Percentiles rank a stretch among this genome's conserved stretches.
Evolutionary conservation across 305 asterid genomes (phyloP).

Genomic region (Salvia sclarea): DNA sequence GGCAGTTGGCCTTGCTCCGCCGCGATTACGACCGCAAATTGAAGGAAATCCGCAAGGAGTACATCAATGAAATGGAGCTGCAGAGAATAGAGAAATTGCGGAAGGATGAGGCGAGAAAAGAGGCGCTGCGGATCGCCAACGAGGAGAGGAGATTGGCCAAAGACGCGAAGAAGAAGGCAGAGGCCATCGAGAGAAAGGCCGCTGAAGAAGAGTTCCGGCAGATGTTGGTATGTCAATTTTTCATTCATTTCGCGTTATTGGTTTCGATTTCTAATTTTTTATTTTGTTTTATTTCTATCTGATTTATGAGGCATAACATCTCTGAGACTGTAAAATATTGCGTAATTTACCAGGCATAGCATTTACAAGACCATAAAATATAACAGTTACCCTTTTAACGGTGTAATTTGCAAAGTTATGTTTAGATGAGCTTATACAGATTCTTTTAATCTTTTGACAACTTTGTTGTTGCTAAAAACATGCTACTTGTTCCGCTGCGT

Average conservation of each 20-base stretch:
- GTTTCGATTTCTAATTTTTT: background rate
- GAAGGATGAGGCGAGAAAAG: conserved; percentile 67
- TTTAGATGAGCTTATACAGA: background rate
- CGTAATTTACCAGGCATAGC: background rate
- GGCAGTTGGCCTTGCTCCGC: conserved; percentile 59
- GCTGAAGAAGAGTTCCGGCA: conserved; percentile 64
- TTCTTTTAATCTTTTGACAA: background rate
- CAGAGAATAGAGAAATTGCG: conserved; percentile 64
- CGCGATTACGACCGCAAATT: conserved; percentile 69
- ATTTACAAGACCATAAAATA: background rate
- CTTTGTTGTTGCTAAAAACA: background rate
- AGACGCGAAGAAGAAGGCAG: conserved; percentile 75
- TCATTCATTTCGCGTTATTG: background rate
- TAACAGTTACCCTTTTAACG: background rate
- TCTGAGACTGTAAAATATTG: background rate
- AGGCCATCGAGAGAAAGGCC: conserved; percentile 66
- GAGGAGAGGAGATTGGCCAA: conserved; percentile 70
- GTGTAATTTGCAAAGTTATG: background rate
- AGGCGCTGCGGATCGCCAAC: conserved; percentile 69
- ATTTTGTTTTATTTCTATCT: too few relatives aligned
- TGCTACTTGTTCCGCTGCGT: background rate
- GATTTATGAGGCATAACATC: background rate
- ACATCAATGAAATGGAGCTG: conserved; percentile 71
- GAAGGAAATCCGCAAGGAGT: conserved; percentile 61
- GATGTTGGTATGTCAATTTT: conserved; percentile 50